These are phyloP conservation scores for Metschnikowia vanudenii DNA, from an alignment of 805 yeast species.

Conservation along the genomic window DNA sequence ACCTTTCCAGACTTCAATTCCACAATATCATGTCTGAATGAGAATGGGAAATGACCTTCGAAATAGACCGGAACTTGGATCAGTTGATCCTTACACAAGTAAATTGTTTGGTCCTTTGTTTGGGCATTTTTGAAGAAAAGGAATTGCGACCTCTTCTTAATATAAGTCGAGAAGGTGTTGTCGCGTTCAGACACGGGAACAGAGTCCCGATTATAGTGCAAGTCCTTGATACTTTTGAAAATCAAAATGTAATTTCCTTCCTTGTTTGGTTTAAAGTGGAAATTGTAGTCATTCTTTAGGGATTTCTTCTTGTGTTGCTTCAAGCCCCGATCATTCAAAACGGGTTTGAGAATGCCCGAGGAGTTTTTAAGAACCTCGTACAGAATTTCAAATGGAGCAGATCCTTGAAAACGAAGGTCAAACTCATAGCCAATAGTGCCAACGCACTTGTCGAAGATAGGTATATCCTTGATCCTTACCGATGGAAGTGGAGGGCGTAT, in stretches of 20 bases:
- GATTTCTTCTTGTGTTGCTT: conserved; percentile 22
- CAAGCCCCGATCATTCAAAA: conserved; percentile 32
- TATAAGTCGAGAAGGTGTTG: conserved; percentile 63
- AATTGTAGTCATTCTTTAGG: conserved; percentile 24
- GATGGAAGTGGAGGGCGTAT: conserved; percentile 32
- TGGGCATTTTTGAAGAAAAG: conserved; percentile 26
- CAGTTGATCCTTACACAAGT: conserved; percentile 32
- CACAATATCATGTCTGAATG: conserved; percentile 64
- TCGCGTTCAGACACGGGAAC: conserved; percentile 33
- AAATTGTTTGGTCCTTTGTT: conserved; percentile 18
- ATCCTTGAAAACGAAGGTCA: conserved; percentile 66
- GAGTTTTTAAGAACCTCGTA: conserved; percentile 55
- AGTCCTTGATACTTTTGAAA: conserved; percentile 62
- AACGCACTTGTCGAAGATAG: conserved; percentile 82
- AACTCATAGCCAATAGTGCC: conserved; percentile 83
- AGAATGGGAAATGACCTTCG: conserved; percentile 79
- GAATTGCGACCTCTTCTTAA: conserved; percentile 62
- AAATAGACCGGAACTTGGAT: conserved; percentile 52
- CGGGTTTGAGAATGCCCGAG: conserved; percentile 32
- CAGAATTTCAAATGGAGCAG: conserved; percentile 74
- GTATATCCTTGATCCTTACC: conserved; percentile 46
- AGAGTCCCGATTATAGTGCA: conserved; percentile 50
- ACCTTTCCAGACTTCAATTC: conserved; percentile 36
- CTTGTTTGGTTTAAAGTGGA: conserved; percentile 69
- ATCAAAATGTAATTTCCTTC: conserved; percentile 82